A percentile compares a stretch with the other conserved stretches of the same genome.
Conservation (phyloP, 2,329 filamentous ascomycete genomes). For the Pestalotiopsis sp. region DNA sequence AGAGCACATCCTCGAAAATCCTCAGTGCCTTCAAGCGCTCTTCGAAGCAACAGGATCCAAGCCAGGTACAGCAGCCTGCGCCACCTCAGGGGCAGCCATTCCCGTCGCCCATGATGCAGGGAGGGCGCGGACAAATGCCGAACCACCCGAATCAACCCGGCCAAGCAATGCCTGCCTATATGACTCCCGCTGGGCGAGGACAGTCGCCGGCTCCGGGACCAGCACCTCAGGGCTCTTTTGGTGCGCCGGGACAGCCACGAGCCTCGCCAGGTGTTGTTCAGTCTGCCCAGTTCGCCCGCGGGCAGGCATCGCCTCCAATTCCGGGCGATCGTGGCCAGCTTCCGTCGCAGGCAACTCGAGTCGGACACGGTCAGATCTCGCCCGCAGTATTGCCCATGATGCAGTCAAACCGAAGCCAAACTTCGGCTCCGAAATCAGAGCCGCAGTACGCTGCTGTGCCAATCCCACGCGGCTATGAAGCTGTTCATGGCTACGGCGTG, state of each 20-base stretch:
- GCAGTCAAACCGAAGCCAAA: conserved; percentile 1
- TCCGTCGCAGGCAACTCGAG: conserved; percentile 16
- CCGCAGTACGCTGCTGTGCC: conserved; percentile 33
- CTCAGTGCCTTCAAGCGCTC: conserved; percentile 31
- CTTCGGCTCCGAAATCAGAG: neutral
- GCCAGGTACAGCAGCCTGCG: neutral
- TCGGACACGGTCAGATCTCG: conserved; percentile 9
- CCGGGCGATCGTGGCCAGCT: conserved; percentile 20
- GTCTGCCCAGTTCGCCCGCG: conserved; percentile 17
- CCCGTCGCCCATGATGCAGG: conserved; percentile 15
- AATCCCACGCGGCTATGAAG: conserved; percentile 34
- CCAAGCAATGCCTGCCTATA: conserved; percentile 3
- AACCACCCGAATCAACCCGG: conserved; percentile 5
- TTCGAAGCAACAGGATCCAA: conserved; percentile 24
- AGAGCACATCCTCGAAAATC: conserved; percentile 32
- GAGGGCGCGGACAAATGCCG: conserved; percentile 1
- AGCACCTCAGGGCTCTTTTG: conserved; percentile 17
- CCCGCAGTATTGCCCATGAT: conserved; percentile 13
- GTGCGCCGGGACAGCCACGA: conserved; percentile 14
- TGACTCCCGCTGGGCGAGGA: conserved; percentile 9
- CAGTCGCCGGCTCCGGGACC: neutral
- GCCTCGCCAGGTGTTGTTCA: conserved; percentile 5
- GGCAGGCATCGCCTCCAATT: conserved; percentile 22
- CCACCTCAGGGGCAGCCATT: conserved; percentile 17
- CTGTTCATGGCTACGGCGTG: conserved; percentile 34